Evolutionary conservation across 148 eudicot species (phyloP), one percentile per base, ranked within the genome.

Genomic region (Rhododendron vialii): DNA sequence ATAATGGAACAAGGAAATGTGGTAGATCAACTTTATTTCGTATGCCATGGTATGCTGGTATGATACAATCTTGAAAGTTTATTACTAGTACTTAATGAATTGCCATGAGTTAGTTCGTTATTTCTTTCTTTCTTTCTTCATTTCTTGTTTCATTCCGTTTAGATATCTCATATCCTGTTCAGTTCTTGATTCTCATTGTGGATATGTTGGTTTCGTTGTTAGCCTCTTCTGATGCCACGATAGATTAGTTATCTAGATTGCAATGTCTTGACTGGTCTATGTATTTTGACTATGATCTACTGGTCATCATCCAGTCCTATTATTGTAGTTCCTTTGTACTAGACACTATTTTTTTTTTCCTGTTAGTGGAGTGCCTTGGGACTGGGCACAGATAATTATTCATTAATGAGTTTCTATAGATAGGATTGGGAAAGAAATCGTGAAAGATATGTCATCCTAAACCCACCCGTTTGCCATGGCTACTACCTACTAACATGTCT

Each of bases 1-100:
- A 94, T 95, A 89, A 86, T 95, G 90, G 99, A 95, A 89, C 96
- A 92, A 81, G 99, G 98, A 87, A 90, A 91, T 87, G 98, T 92
- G 17, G 99, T 95, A 41, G 99, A 98, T 89, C 99, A 98, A 88
- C 93, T 98, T 59, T 98, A 98, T 90, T 91, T 98, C 77, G 93
- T 98, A n/a, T 94, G 98, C 86, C 91, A 98, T 47, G 98, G 99
- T 85, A 78, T 82, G 50, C 90, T 95, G 98, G 98, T 95, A 94
- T 35, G 91, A 36, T 75, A 79, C 36, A 41, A 41, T 53, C 67
- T 67, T 20, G 55, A 13, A 12, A 22, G 17, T 63, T 41, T 55
- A 73, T 50, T 14, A 82, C 22, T 55, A 4, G 33, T 84, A 28
- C 33, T 71, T n/a, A 17, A 13, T 50, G 79, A 24, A 12, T 50